Base-by-base conservation (phyloP, 805 yeast species). In the Barnettozyma populi region DNA sequence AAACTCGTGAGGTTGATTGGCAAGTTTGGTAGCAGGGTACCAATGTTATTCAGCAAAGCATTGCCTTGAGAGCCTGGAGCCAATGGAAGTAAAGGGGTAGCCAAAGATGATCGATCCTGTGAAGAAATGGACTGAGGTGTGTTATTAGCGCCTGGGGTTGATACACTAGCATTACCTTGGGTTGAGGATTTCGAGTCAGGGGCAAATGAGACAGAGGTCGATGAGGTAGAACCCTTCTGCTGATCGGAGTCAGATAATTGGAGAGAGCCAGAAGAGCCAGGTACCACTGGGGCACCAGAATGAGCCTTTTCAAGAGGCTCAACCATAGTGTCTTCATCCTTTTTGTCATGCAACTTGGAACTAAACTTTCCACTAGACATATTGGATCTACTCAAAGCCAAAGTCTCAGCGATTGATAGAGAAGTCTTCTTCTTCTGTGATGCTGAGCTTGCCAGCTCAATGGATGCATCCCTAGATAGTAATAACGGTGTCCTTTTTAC, bases 351-450 rank as follows among this genome's bases (percentile, higher is more conserved):
- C 19, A 60, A 31, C 38, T 60, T 58, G 10, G 63, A 52, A 32
- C 56, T 55, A 41, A 56, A 61, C 45, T 57, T 59, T 4, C 63
- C 64, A 51, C 62, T 63, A 1, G 62, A 59, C 75, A 75, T 73
- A 9, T 71, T 66, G 3, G 76, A 69, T 36, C 83, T 62, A 50
- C 76, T 76, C 45, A 76, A 55, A 0, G 85, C 85, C 52, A 80
- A 62, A 2, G 84, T 77, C 53, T 80, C 82, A 0, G 85, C 84
- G 43, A 80, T 79, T 2, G 84, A 75, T 25, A 78, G 58, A 1
- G 71, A 56, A 35, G 67, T 29, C 46, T 58, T 59, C 53, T 56
- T 57, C 53, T 59, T 57, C 43, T 55, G 56, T 32, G 49, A 52
- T 4, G 53, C 43, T 16, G 56, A 49, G 20, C 56, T 55, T 9